Percentiles rank a stretch among this genome's conserved stretches.
Conservation (phyloP, 192 early-diverging fungal genomes). For the Backusella liffmaniae region DNA sequence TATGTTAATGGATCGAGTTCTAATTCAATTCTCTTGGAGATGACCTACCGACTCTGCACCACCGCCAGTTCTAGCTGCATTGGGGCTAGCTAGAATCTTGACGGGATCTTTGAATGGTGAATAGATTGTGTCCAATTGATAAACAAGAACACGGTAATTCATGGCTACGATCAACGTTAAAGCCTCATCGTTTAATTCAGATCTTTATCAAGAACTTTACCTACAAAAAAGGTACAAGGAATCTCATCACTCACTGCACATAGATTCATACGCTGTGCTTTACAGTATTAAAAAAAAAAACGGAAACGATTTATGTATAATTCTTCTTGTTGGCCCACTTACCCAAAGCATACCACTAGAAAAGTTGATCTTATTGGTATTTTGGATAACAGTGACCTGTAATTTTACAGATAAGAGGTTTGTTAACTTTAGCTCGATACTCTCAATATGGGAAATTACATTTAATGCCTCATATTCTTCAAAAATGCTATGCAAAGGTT, state of each 20-base stretch:
- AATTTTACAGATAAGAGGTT: background rate
- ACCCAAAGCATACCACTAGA: constrained; percentile 20
- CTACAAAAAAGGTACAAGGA: constrained; percentile 39
- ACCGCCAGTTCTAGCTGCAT: background rate
- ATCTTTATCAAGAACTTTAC: constrained; percentile 17
- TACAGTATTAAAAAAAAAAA: background rate
- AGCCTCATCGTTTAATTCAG: background rate
- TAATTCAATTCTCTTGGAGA: background rate
- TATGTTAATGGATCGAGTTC: background rate
- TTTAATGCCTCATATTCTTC: constrained; percentile 19
- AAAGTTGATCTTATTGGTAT: constrained; percentile 11
- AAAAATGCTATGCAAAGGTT: constrained; percentile 19
- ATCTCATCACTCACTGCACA: constrained; percentile 37
- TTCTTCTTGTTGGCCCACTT: background rate
- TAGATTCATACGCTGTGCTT: constrained; percentile 44
- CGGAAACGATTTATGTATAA: too few species aligned
- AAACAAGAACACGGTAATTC: constrained; percentile 32
- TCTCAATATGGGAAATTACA: background rate
- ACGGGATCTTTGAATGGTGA: constrained; percentile 22
- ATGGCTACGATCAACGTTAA: constrained; percentile 23
- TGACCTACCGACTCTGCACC: background rate
- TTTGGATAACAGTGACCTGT: constrained; percentile 22
- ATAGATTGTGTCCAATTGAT: constrained; percentile 25
- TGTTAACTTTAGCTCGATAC: background rate
- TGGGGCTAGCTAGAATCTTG: constrained; percentile 21